Evolutionary conservation across 208 protist species (phyloP).

Genomic region (Acanthamoeba lenticulata): DNA sequence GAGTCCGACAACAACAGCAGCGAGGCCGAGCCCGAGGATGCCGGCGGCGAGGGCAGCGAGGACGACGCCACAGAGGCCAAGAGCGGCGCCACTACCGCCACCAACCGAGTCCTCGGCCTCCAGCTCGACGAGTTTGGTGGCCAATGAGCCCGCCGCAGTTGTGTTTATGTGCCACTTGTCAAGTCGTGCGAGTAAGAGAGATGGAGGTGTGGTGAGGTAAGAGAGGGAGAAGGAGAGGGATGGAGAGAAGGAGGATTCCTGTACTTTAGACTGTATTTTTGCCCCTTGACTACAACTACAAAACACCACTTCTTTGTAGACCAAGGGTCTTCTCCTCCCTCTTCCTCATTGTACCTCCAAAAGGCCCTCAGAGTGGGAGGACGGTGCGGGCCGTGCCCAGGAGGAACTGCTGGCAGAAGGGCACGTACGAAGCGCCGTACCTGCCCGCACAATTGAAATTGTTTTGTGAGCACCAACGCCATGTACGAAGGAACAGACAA

Average conservation of each 20-base stretch:
- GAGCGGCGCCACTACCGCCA: background rate
- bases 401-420: constrained; percentile 47
- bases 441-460: background rate
- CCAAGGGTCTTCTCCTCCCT: too few species aligned
- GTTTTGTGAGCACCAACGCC: background rate
- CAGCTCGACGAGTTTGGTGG: background rate
- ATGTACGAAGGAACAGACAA: background rate
- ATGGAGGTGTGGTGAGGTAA: too few species aligned
- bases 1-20: background rate
- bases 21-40: background rate
- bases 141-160: too few species aligned
- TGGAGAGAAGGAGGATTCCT: too few species aligned
- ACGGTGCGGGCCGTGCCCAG: background rate
- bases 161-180: too few species aligned
- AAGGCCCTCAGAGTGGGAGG: background rate
- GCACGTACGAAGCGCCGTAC: constrained; percentile 19
- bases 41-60: background rate
- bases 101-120: background rate
- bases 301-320: too few species aligned
- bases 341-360: background rate
- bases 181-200: too few species aligned
- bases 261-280: too few species aligned
- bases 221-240: too few species aligned
- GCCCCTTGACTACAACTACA: too few species aligned
- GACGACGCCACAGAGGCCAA: background rate